These are phyloP conservation scores for Lizonia empirigonia DNA, from an alignment of 2,329 filamentous ascomycete genomes.

Conservation along the genomic window DNA sequence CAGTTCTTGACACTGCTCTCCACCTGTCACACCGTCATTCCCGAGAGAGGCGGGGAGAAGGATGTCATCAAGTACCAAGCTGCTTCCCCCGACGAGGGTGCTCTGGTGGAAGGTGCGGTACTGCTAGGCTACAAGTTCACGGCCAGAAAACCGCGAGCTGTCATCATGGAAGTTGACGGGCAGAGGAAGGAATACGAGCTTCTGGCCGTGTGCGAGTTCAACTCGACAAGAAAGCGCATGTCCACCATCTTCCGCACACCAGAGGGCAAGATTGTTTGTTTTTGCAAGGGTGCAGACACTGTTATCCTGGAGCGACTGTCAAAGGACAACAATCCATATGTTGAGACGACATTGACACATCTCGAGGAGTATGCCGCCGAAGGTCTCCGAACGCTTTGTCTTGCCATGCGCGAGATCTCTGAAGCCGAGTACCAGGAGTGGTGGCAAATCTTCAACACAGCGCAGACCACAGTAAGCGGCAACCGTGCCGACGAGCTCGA, in stretches of 20 bases:
- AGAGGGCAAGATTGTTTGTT: conserved; percentile 90
- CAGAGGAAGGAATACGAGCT: conserved; percentile 81
- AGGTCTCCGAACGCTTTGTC: conserved; percentile 89
- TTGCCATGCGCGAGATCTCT: conserved; percentile 91
- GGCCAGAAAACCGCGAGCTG: conserved; percentile 85
- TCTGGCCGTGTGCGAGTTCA: conserved; percentile 97
- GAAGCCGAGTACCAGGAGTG: conserved; percentile 90
- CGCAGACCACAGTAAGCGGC: conserved; percentile 86
- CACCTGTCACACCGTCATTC: conserved; percentile 97
- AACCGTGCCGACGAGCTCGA: conserved; percentile 94
- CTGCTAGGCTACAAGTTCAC: conserved; percentile 86
- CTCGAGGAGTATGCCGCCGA: conserved; percentile 99
- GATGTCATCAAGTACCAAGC: conserved; percentile 95
- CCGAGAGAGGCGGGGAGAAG: conserved; percentile 80
- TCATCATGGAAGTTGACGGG: conserved; percentile 79
- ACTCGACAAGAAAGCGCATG: conserved; percentile 97
- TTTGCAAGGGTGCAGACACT: conserved; percentile 96
- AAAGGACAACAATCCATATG: conserved; percentile 76
- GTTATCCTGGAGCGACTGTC: conserved; percentile 92
- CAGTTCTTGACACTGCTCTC: conserved; percentile 87
- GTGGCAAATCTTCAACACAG: conserved; percentile 83
- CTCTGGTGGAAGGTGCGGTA: conserved; percentile 90
- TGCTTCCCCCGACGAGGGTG: conserved; percentile 94
- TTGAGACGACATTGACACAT: conserved; percentile 89
- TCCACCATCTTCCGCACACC: conserved; percentile 96